Evolutionary conservation across 805 yeast genomes (phyloP).

Genomic region (Zygosaccharomyces kombuchaensis): DNA sequence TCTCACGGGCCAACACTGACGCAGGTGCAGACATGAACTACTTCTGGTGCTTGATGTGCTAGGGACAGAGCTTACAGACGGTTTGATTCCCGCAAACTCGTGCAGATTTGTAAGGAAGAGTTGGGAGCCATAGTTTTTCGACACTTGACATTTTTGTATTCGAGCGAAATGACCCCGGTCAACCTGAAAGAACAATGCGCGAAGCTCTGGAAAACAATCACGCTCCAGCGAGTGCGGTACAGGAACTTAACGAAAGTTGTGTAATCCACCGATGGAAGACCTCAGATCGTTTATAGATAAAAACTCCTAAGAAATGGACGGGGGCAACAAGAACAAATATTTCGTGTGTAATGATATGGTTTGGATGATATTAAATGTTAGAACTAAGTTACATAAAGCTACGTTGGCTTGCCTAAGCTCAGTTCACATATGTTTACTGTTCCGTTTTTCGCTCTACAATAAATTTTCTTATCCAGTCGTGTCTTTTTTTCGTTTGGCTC

Average conservation of each 20-base stretch:
- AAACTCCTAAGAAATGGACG: too few species aligned
- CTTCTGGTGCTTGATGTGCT: neutral
- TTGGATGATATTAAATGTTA: too few species aligned
- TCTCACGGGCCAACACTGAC: constrained; percentile 18
- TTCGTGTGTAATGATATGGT: too few species aligned
- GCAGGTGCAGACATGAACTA: constrained; percentile 18
- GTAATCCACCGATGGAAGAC: too few species aligned
- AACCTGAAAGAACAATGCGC: neutral
- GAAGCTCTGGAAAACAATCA: neutral
- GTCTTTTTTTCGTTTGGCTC: too few species aligned
- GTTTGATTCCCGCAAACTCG: constrained; percentile 1
- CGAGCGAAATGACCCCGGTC: neutral
- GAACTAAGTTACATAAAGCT: too few species aligned
- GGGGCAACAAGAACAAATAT: too few species aligned
- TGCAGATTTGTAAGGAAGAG: neutral
- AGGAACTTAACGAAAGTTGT: neutral
- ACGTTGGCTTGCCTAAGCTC: too few species aligned
- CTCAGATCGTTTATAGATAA: too few species aligned
- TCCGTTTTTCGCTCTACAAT: too few species aligned
- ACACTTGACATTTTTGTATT: neutral
- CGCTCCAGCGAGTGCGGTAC: neutral
- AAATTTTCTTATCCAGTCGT: too few species aligned
- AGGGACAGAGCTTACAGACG: constrained; percentile 1
- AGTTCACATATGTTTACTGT: too few species aligned
- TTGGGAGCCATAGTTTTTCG: neutral